Evolutionary conservation across 306 rosid species (phyloP).

Genomic region (Cucurbita argyrosperma): DNA sequence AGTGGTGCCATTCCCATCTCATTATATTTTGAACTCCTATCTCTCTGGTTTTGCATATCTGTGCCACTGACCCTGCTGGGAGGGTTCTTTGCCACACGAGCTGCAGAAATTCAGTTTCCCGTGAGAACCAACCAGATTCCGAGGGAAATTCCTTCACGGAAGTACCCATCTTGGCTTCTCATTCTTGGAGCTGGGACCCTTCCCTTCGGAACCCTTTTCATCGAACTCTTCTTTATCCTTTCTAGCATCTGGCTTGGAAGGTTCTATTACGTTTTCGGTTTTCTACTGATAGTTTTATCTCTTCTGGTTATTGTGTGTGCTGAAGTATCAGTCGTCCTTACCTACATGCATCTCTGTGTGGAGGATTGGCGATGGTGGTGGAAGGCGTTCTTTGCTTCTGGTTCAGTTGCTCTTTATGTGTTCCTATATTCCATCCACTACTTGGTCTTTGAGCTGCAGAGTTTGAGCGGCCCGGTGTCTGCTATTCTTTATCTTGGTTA

Average conservation of each 20-base stretch:
- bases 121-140: slow-evolving; percentile 94
- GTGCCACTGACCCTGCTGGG: slow-evolving; percentile 91
- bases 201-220: slow-evolving; percentile 94
- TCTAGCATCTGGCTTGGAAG: slow-evolving; percentile 99
- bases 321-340: slow-evolving; percentile 91
- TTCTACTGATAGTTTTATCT: slow-evolving; percentile 61
- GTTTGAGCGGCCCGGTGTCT: slow-evolving; percentile 92
- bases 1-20: slow-evolving; percentile 95
- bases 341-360: slow-evolving; percentile 95
- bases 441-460: slow-evolving; percentile 85
- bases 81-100: slow-evolving; percentile 73
- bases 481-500: slow-evolving; percentile 81
- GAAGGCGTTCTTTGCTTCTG: slow-evolving; percentile 95
- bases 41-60: slow-evolving; percentile 95
- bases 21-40: slow-evolving; percentile 49
- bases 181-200: slow-evolving; percentile 94
- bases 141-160: slow-evolving; percentile 79
- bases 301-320: slow-evolving; percentile 80
- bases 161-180: slow-evolving; percentile 94
- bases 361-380: slow-evolving; percentile 99
- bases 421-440: slow-evolving; percentile 88
- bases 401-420: slow-evolving; percentile 79
- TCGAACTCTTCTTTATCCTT: slow-evolving; percentile 90
- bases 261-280: slow-evolving; percentile 87
- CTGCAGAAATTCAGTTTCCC: slow-evolving; percentile 59